A percentile compares a stretch with the other conserved stretches of the same genome.
These are phyloP conservation scores for Lonicera japonica DNA, from an alignment of 129 eudicot genomes.

Conservation along the genomic window DNA sequence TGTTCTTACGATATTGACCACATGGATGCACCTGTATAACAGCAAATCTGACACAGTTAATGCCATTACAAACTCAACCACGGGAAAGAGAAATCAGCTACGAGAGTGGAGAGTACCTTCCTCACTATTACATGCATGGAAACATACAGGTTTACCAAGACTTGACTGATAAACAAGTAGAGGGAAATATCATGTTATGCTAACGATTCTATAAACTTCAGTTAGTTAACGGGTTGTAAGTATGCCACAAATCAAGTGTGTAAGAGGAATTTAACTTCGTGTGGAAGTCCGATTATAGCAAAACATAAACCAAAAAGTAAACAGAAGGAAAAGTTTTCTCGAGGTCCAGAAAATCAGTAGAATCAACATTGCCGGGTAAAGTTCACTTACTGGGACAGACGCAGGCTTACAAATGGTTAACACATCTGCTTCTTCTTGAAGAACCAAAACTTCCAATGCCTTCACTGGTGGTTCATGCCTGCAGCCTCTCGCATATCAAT, in stretches of 20 bases:
- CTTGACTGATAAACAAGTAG: background rate
- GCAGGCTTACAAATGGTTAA: conserved; percentile 89
- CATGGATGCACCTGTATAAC: conserved; percentile 83
- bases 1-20: conserved; percentile 96
- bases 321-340: background rate
- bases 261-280: no score
- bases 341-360: conserved; percentile 1
- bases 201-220: no score
- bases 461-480: conserved; percentile 99
- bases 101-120: background rate
- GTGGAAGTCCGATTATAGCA: no score
- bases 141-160: background rate
- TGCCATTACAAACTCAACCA: background rate
- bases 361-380: background rate
- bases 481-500: conserved; percentile 32
- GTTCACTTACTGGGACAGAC: conserved; percentile 81
- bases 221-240: no score
- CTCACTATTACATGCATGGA: background rate
- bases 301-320: no score
- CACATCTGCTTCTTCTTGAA: conserved; percentile 65
- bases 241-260: no score
- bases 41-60: conserved; percentile 1
- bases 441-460: conserved; percentile 67
- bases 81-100: background rate
- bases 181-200: background rate